phyloP scores from a whole-genome alignment of 768 basidiomycete genomes.

The Suillus occidentalis region DNA sequence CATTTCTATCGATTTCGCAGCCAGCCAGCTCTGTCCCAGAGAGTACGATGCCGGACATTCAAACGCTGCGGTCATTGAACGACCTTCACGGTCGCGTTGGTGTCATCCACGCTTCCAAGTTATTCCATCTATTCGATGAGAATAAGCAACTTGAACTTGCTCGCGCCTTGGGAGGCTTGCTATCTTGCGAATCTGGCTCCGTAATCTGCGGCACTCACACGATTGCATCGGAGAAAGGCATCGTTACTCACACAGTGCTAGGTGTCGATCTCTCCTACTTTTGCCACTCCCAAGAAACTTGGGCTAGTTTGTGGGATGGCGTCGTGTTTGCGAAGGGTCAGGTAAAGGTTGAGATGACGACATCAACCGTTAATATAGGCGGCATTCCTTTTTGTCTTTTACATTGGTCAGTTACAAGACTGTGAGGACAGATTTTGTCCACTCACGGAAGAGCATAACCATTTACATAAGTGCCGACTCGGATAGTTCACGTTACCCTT shows the following conservation, averaged over 20 bases:
- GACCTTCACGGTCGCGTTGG: slow-evolving; percentile 45
- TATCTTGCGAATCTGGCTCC: slow-evolving; percentile 21
- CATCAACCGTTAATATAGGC: not conserved
- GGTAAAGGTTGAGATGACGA: slow-evolving; percentile 1
- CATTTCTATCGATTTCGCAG: slow-evolving; percentile 34
- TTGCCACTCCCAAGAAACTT: slow-evolving; percentile 16
- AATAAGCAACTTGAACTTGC: slow-evolving; percentile 18
- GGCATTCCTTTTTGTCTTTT: not conserved
- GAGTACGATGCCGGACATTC: slow-evolving; percentile 25
- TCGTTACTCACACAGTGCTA: not conserved
- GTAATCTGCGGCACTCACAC: slow-evolving; percentile 21
- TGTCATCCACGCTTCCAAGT: slow-evolving; percentile 44
- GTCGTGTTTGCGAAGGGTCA: slow-evolving; percentile 7
- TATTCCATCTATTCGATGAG: slow-evolving; percentile 37
- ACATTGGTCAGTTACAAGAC: not conserved
- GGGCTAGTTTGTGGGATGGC: slow-evolving; percentile 16
- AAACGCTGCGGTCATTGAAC: slow-evolving; percentile 38
- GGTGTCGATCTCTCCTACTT: slow-evolving; percentile 15
- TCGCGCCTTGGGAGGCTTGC: slow-evolving; percentile 17
- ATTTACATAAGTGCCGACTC: not conserved
- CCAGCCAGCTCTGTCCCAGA: slow-evolving; percentile 20
- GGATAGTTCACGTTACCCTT: not conserved
- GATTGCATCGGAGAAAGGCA: slow-evolving; percentile 10
- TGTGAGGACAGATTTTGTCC: not conserved
- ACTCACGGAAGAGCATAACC: not conserved